These are phyloP conservation scores for Fusarium pseudonygamai DNA, from an alignment of 2,329 filamentous ascomycete genomes.

Conservation along the genomic window DNA sequence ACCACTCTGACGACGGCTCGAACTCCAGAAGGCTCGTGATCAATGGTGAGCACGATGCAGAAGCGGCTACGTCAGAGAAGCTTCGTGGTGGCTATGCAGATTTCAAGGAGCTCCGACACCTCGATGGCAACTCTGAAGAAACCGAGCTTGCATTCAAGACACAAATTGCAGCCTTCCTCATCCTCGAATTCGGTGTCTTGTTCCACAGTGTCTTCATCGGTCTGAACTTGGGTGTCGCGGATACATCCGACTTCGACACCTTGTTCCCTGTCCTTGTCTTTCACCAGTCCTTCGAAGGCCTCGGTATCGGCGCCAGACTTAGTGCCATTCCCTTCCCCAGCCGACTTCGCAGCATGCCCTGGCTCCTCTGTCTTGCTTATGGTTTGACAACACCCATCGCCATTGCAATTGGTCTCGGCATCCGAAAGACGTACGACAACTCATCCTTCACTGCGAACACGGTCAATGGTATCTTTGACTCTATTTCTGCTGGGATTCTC, in stretches of 20 bases:
- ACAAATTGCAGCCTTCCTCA: not conserved
- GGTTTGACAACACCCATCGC: not conserved
- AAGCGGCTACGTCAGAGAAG: not conserved
- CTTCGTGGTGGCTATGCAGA: not conserved
- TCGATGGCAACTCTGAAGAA: not conserved
- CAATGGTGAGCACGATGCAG: not conserved
- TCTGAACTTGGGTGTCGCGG: not conserved
- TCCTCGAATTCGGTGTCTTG: not conserved
- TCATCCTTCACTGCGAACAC: not conserved
- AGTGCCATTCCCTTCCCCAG: not conserved
- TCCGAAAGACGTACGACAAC: not conserved
- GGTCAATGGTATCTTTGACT: not conserved
- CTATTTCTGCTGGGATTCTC: not conserved
- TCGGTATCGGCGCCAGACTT: not conserved
- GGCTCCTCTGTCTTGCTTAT: not conserved
- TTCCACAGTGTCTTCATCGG: not conserved
- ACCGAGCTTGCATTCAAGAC: not conserved
- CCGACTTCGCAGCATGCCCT: not conserved
- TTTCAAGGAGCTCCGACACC: not conserved
- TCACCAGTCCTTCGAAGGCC: not conserved
- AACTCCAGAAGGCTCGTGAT: not conserved
- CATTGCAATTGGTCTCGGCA: not conserved
- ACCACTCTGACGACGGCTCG: not conserved
- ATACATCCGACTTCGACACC: not conserved
- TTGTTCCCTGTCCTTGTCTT: not conserved